Percentiles rank a stretch among this genome's conserved stretches.
Conservation (phyloP, 257 asterid species). For the Nicotiana undulata region DNA sequence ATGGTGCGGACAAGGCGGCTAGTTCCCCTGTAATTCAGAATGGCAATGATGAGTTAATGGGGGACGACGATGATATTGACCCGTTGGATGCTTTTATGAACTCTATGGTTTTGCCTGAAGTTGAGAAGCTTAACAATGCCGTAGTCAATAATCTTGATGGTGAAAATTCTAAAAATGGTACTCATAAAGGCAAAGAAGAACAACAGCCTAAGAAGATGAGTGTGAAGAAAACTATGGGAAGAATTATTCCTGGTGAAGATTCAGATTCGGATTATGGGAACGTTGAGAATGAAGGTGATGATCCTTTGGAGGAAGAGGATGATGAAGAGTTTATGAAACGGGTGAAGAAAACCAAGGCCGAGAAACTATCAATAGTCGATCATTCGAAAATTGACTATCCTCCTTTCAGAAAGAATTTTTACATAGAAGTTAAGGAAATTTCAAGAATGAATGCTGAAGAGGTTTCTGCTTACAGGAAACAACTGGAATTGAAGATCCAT, state of each 20-base stretch:
- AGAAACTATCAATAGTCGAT: constrained; percentile 76
- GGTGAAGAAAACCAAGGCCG: constrained; percentile 85
- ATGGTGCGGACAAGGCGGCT: constrained; percentile 29
- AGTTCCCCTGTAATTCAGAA: constrained; percentile 31
- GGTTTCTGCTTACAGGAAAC: constrained; percentile 60
- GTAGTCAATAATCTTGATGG: constrained; percentile 27
- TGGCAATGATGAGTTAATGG: constrained; percentile 29
- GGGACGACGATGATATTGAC: constrained; percentile 63
- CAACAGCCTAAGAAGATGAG: constrained; percentile 20
- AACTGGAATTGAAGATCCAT: constrained; percentile 72
- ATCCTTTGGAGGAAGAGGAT: constrained; percentile 69
- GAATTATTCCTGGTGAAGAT: constrained; percentile 78
- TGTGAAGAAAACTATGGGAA: constrained; percentile 42
- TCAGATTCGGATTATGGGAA: constrained; percentile 71
- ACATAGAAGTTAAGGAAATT: constrained; percentile 73
- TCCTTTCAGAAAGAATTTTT: constrained; percentile 69
- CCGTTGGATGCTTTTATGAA: constrained; percentile 90
- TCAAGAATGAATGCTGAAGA: constrained; percentile 71
- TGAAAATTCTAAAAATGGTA: constrained; percentile 28
- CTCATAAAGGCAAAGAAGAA: constrained; percentile 9
- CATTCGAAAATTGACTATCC: constrained; percentile 77
- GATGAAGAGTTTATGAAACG: constrained; percentile 82
- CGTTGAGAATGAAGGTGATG: constrained; percentile 39
- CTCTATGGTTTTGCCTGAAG: constrained; percentile 83
- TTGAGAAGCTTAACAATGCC: constrained; percentile 49